phyloP scores from a whole-genome alignment of 1,284 basidiomycete genomes.

The Ganoderma meredithae region DNA sequence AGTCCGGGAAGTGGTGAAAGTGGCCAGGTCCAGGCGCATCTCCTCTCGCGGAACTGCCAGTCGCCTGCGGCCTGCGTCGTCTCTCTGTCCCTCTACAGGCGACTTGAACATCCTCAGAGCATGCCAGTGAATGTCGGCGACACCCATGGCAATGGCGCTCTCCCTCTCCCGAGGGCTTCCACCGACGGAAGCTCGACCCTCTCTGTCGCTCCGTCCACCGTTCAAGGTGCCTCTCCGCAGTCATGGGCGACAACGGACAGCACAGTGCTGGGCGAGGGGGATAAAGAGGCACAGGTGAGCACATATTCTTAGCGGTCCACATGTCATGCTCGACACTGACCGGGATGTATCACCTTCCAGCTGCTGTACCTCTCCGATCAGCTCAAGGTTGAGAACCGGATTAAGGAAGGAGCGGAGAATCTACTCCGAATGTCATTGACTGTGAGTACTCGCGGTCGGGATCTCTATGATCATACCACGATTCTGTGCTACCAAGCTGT shows the following conservation, averaged over 20 bases:
- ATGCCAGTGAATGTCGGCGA: slow-evolving; percentile 23
- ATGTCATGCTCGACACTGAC: slow-evolving; percentile 9
- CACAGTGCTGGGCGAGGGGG: slow-evolving; percentile 13
- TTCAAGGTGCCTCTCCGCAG: slow-evolving; percentile 14
- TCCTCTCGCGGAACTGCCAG: not conserved
- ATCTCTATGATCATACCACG: slow-evolving; percentile 12
- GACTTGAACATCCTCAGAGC: not conserved
- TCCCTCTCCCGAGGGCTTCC: slow-evolving; percentile 23
- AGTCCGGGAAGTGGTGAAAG: not conserved
- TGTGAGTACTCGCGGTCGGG: slow-evolving; percentile 47
- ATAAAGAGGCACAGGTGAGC: slow-evolving; percentile 26
- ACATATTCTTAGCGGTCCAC: not conserved
- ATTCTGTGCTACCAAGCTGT: not conserved
- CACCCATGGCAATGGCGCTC: slow-evolving; percentile 20
- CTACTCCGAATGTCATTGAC: slow-evolving; percentile 73
- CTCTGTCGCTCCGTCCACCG: slow-evolving; percentile 19
- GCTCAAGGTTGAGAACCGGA: slow-evolving; percentile 76
- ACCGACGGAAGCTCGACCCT: slow-evolving; percentile 24
- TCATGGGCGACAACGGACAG: slow-evolving; percentile 20
- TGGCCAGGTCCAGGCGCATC: not conserved
- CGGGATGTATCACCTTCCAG: slow-evolving; percentile 46
- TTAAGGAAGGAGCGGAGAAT: slow-evolving; percentile 88
- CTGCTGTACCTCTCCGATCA: slow-evolving; percentile 70
- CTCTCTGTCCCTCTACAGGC: not conserved
- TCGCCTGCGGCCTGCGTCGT: not conserved